phyloP scores from a whole-genome alignment of 352 stramenopile genomes.

The Globisporangium recalcitrans region DNA sequence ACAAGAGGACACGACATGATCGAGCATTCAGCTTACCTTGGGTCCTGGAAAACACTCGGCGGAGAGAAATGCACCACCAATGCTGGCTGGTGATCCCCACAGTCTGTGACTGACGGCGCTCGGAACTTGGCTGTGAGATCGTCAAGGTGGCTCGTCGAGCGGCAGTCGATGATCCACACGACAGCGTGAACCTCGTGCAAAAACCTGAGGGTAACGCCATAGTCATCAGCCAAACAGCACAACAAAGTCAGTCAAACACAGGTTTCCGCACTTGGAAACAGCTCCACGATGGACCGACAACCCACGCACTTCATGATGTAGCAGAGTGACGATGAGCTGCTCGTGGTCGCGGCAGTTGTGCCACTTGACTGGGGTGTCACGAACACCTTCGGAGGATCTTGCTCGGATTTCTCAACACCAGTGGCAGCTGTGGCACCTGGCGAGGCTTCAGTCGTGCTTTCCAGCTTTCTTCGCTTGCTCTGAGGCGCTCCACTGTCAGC shows the following conservation, averaged over 20 bases:
- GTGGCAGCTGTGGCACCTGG: neutral
- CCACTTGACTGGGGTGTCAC: slow-evolving; percentile 1
- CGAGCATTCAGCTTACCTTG: slow-evolving; percentile 15
- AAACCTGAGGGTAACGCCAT: slow-evolving; percentile 15
- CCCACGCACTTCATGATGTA: slow-evolving; percentile 32
- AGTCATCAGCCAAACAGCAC: too few species aligned
- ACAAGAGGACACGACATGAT: neutral
- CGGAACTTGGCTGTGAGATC: slow-evolving; percentile 23
- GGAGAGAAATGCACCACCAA: slow-evolving; percentile 58
- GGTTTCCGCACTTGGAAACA: neutral
- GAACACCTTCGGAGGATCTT: slow-evolving; percentile 2
- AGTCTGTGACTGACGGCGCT: slow-evolving; percentile 12
- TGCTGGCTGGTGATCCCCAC: slow-evolving; percentile 30
- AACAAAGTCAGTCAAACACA: neutral
- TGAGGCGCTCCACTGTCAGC: neutral
- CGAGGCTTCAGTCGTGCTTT: slow-evolving; percentile 23
- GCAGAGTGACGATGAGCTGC: slow-evolving; percentile 15
- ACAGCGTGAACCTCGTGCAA: slow-evolving; percentile 25
- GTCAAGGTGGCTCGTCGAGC: slow-evolving; percentile 21
- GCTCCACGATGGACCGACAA: neutral
- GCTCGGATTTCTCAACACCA: neutral
- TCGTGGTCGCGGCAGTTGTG: neutral
- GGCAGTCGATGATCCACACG: slow-evolving; percentile 62
- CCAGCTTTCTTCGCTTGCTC: slow-evolving; percentile 15
- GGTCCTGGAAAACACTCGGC: slow-evolving; percentile 19